Conservation (phyloP, 2,329 filamentous ascomycete species). For the Ophiostoma sp. region DNA sequence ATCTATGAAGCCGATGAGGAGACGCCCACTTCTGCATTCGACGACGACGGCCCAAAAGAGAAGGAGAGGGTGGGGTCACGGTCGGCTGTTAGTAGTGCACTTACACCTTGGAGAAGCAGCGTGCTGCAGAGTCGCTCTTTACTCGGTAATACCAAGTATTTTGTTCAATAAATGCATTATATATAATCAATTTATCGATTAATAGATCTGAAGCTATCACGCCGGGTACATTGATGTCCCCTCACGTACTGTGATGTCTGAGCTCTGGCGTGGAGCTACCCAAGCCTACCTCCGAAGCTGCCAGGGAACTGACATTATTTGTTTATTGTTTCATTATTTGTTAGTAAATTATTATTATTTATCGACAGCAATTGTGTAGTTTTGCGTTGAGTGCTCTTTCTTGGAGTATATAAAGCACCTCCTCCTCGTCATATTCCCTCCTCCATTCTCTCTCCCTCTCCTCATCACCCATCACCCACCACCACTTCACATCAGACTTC, state of each 20-base stretch:
- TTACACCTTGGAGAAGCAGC: neutral
- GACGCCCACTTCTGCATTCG: neutral
- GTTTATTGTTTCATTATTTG: neutral
- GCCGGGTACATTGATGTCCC: neutral
- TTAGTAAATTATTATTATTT: neutral
- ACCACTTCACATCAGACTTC: neutral
- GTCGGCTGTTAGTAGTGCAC: neutral
- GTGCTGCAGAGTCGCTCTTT: too few relatives aligned
- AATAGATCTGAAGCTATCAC: neutral
- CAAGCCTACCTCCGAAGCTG: neutral
- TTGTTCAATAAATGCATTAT: too few relatives aligned
- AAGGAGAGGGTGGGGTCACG: neutral
- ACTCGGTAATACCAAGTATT: too few relatives aligned
- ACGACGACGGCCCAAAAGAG: neutral
- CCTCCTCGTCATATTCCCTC: neutral
- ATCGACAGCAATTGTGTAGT: neutral
- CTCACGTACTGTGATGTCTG: neutral
- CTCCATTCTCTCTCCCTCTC: neutral
- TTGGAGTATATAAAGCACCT: conserved; percentile 1
- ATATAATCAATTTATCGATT: neutral
- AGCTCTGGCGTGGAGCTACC: neutral
- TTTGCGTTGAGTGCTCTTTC: neutral
- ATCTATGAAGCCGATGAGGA: conserved; percentile 7
- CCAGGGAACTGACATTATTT: neutral
- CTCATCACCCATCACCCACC: neutral